Evolutionary conservation across 805 yeast genomes (phyloP).

Genomic region (Metschnikowia koreensis): DNA sequence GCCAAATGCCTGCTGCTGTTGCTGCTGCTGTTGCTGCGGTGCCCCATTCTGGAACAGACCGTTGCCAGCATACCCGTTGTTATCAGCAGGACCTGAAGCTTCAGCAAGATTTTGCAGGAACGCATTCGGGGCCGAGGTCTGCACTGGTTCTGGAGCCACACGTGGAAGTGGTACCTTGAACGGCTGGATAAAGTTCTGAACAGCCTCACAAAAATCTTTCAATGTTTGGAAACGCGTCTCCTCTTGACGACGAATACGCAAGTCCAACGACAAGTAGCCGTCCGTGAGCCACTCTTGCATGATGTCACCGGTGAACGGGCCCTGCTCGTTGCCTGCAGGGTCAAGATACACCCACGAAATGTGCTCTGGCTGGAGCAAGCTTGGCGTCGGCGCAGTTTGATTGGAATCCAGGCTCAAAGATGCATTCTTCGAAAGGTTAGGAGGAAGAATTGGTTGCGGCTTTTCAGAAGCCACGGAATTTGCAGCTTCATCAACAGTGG

Average conservation of each 20-base stretch:
- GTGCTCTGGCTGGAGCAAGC: slow-evolving; percentile 21
- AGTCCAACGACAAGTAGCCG: slow-evolving; percentile 54
- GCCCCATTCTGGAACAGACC: slow-evolving; percentile 6
- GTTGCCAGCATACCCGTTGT: slow-evolving; percentile 1
- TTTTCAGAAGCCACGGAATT: not conserved
- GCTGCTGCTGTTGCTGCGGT: slow-evolving; percentile 3
- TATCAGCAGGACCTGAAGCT: slow-evolving; percentile 4
- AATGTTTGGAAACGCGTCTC: slow-evolving; percentile 52
- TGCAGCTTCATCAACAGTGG: not conserved
- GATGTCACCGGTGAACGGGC: slow-evolving; percentile 70
- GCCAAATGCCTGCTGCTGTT: slow-evolving; percentile 12
- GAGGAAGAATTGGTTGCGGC: not conserved
- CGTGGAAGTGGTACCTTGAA: slow-evolving; percentile 58
- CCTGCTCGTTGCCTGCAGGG: slow-evolving; percentile 67
- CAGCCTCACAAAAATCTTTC: slow-evolving; percentile 48
- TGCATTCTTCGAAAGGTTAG: slow-evolving; percentile 1
- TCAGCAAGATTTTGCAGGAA: slow-evolving; percentile 4
- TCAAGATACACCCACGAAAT: slow-evolving; percentile 75
- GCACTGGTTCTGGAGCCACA: slow-evolving; percentile 1
- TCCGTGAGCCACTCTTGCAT: slow-evolving; percentile 79
- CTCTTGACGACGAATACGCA: slow-evolving; percentile 58
- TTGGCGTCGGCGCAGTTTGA: not conserved
- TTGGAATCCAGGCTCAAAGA: not conserved
- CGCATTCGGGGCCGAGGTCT: slow-evolving; percentile 3
- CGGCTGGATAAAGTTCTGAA: slow-evolving; percentile 55